phyloP scores from a whole-genome alignment of 169 alveolate genomes.

The Cryptosporidium parvum region DNA sequence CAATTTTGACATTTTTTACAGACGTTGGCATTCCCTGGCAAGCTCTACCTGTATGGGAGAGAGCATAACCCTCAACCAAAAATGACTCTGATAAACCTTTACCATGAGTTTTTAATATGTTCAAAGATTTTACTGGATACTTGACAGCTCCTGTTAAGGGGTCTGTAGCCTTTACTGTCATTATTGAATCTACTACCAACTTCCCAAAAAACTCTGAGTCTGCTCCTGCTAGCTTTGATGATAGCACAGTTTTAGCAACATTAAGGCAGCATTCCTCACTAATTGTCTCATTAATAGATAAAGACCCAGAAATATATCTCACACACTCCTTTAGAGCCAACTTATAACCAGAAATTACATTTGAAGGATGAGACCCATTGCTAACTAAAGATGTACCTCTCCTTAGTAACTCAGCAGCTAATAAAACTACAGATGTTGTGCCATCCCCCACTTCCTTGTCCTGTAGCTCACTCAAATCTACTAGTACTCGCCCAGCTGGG shows the following conservation, averaged over 20 bases:
- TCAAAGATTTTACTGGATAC: slow-evolving; percentile 96
- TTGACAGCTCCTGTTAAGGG: slow-evolving; percentile 87
- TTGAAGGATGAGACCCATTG: slow-evolving; percentile 98
- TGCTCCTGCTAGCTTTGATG: slow-evolving; percentile 94
- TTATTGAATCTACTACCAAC: slow-evolving; percentile 95
- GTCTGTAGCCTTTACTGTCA: slow-evolving; percentile 87
- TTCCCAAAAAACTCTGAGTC: slow-evolving; percentile 93
- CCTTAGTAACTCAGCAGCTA: slow-evolving; percentile 98
- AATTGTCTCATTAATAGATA: slow-evolving; percentile 86
- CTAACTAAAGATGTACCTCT: slow-evolving; percentile 96
- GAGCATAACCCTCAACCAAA: slow-evolving; percentile 93
- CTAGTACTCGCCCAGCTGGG: slow-evolving; percentile 99
- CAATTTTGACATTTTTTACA: slow-evolving; percentile 95
- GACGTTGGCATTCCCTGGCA: slow-evolving; percentile 96
- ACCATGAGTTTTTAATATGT: slow-evolving; percentile 96
- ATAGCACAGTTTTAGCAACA: slow-evolving; percentile 95
- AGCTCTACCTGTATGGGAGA: slow-evolving; percentile 92
- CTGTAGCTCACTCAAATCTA: slow-evolving; percentile 95
- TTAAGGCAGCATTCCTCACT: slow-evolving; percentile 90
- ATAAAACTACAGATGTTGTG: slow-evolving; percentile 98
- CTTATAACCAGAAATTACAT: slow-evolving; percentile 95
- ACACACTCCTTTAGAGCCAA: slow-evolving; percentile 95
- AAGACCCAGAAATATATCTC: slow-evolving; percentile 92
- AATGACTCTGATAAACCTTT: slow-evolving; percentile 92
- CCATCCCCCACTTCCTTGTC: slow-evolving; percentile 99